Conservation (phyloP, 441 rosid genomes). For the Syzygium syzygioides region DNA sequence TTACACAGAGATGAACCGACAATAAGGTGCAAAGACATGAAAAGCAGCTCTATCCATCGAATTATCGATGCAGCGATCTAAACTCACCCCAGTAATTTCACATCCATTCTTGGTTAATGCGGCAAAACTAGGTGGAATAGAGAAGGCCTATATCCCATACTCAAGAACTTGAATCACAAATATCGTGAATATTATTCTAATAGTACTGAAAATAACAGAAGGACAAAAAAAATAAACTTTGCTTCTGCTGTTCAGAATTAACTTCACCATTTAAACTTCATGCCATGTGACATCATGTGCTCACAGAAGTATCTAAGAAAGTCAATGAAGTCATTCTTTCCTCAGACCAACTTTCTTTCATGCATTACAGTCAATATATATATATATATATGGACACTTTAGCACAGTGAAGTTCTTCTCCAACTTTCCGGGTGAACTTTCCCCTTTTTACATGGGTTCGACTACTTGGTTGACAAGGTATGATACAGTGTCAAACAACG, state of each 20-base stretch:
- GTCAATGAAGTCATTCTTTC: neutral
- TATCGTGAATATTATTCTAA: neutral
- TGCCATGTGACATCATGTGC: neutral
- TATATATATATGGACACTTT: neutral
- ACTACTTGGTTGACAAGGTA: neutral
- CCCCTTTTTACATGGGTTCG: neutral
- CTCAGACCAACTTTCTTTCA: neutral
- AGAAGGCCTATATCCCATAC: neutral
- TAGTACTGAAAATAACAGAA: neutral
- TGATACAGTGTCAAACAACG: neutral
- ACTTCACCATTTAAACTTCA: neutral
- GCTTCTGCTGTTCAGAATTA: neutral
- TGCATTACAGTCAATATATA: neutral
- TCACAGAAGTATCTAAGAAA: neutral
- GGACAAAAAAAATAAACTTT: neutral
- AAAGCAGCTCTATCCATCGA: neutral
- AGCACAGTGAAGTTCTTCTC: neutral
- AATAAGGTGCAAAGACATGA: neutral
- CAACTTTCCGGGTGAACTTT: neutral
- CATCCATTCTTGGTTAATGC: neutral
- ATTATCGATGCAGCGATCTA: neutral
- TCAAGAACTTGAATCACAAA: neutral
- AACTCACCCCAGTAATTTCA: neutral
- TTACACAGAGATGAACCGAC: neutral
- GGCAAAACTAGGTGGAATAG: neutral